These are phyloP conservation scores for Orbilia oligospora DNA, from an alignment of 2,329 filamentous ascomycete species.

Conservation along the genomic window DNA sequence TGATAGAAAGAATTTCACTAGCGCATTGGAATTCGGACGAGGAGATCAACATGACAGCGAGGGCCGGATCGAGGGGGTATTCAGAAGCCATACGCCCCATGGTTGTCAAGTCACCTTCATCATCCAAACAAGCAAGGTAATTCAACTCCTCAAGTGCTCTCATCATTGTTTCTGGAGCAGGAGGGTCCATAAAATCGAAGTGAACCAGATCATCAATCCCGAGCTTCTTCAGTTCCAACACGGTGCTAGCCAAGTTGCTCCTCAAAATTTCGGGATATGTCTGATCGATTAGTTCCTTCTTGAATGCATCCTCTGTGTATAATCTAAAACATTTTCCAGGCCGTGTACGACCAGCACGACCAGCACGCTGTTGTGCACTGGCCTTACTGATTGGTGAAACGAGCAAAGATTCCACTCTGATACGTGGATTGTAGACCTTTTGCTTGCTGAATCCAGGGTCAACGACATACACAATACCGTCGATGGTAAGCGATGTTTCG, in stretches of 20 bases:
- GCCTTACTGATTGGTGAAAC: constrained; percentile 98
- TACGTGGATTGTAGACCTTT: constrained; percentile 98
- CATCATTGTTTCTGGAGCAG: constrained; percentile 98
- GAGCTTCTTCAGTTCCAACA: constrained; percentile 96
- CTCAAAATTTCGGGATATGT: constrained; percentile 96
- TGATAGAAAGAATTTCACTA: constrained; percentile 96
- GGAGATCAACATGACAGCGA: constrained; percentile 97
- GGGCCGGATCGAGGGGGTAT: constrained; percentile 91
- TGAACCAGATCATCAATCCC: constrained; percentile 96
- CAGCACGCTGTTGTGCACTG: constrained; percentile 94
- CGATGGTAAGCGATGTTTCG: constrained; percentile 96
- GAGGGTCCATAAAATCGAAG: constrained; percentile 98
- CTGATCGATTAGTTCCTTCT: constrained; percentile 97
- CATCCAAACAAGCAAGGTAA: constrained; percentile 94
- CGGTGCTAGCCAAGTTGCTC: constrained; percentile 94
- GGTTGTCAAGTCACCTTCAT: constrained; percentile 88
- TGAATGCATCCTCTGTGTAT: constrained; percentile 95
- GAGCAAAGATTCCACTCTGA: constrained; percentile 95
- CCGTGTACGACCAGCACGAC: constrained; percentile 98
- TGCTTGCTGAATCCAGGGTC: constrained; percentile 99
- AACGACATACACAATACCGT: constrained; percentile 99
- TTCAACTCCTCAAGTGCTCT: constrained; percentile 96
- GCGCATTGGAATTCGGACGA: constrained; percentile 99
- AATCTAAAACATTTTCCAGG: constrained; percentile 98
- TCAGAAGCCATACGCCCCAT: constrained; percentile 91